phyloP scores from a whole-genome alignment of 352 stramenopile genomes.

The Pythium scleroteichum region DNA sequence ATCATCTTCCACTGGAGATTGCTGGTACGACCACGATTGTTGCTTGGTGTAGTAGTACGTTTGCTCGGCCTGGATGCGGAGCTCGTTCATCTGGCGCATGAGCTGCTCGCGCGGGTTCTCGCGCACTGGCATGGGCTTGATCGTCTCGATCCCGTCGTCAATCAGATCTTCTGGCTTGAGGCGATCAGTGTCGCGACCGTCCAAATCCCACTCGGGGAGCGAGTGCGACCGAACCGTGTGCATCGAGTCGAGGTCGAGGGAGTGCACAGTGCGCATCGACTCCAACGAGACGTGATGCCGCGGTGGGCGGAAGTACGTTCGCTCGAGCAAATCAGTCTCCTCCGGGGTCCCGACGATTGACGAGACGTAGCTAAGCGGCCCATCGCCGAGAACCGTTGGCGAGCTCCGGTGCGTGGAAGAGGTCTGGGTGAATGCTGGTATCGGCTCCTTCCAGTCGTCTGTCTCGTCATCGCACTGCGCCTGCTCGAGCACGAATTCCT shows the following conservation, averaged over 20 bases:
- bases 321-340: background rate
- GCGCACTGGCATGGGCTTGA: background rate
- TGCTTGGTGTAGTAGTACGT: slow-evolving; percentile 3
- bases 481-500: background rate
- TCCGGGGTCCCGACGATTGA: background rate
- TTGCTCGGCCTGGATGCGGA: background rate
- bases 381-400: background rate
- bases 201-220: background rate
- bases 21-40: background rate
- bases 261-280: no score
- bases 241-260: background rate
- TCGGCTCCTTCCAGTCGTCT: background rate
- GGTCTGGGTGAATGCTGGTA: background rate
- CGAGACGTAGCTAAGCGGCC: background rate
- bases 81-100: background rate
- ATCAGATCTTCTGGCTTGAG: background rate
- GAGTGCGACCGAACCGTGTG: background rate
- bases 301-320: background rate
- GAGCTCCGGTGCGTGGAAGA: background rate
- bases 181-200: background rate
- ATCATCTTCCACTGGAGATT: background rate
- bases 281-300: no score
- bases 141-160: background rate
- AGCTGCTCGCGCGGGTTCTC: background rate
- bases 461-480: background rate